A percentile compares a stretch with the other conserved stretches of the same genome.
phyloP scores from a whole-genome alignment of 257 asterid species.

The Euphrasia confusa region DNA sequence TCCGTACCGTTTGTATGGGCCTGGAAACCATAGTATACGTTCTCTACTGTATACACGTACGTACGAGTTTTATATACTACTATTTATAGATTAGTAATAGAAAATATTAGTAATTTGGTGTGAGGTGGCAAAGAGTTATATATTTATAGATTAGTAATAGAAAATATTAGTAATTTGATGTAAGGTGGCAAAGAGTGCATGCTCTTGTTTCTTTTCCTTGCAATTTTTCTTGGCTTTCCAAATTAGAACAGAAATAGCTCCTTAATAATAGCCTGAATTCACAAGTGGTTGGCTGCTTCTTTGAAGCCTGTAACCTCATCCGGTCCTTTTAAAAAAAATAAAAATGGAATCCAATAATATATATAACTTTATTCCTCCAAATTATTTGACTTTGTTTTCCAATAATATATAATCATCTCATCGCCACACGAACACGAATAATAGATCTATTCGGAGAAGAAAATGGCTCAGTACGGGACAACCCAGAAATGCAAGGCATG shows the following conservation, averaged over 20 bases:
- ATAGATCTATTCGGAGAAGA: no score
- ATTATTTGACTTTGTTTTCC: not conserved
- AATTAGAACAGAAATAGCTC: conserved; percentile 12
- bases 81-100: no score
- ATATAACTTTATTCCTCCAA: not conserved
- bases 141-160: no score
- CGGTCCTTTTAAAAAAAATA: not conserved
- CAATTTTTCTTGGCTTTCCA: not conserved
- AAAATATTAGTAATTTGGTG: not conserved
- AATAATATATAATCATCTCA: not conserved
- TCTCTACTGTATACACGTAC: no score
- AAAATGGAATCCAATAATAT: not conserved
- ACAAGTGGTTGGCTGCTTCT: conserved; percentile 20
- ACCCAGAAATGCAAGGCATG: conserved; percentile 56
- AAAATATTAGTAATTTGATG: not conserved
- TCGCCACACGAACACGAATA: not conserved
- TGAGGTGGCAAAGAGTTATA: conserved; percentile 20
- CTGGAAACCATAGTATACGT: no score
- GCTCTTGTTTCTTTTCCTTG: no score
- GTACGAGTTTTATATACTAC: no score
- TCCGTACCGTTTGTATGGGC: no score
- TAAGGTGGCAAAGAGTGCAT: conserved; percentile 20
- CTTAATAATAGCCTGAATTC: conserved; percentile 28
- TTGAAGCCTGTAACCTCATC: conserved; percentile 18
- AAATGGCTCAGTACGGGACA: conserved; percentile 30